Evolutionary conservation across 768 basidiomycete species (phyloP).

Genomic region (Gloeophyllum trabeum): DNA sequence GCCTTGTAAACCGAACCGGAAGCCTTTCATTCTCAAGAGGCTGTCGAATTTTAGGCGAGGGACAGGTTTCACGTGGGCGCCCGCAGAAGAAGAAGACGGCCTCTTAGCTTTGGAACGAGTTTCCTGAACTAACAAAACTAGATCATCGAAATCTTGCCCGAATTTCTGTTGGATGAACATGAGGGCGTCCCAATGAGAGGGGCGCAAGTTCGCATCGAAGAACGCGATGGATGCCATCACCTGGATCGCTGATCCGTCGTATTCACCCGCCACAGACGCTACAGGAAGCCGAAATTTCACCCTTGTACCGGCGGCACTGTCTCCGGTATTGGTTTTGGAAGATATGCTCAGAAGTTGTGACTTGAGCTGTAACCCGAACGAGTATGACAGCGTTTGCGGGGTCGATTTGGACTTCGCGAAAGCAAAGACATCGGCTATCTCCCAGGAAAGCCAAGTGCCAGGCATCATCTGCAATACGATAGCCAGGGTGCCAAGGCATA

Average conservation of each 20-base stretch:
- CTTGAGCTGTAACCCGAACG: slow-evolving; percentile 55
- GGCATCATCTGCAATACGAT: slow-evolving; percentile 77
- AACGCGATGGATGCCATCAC: slow-evolving; percentile 53
- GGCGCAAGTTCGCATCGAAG: slow-evolving; percentile 65
- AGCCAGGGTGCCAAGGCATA: slow-evolving; percentile 35
- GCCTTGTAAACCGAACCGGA: slow-evolving; percentile 71
- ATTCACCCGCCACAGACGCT: slow-evolving; percentile 48
- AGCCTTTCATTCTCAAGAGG: slow-evolving; percentile 63
- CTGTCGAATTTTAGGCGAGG: slow-evolving; percentile 29
- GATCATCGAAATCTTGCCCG: slow-evolving; percentile 79
- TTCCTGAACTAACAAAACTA: slow-evolving; percentile 55
- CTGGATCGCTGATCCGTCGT: slow-evolving; percentile 37
- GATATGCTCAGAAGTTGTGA: slow-evolving; percentile 54
- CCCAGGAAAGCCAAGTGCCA: slow-evolving; percentile 80
- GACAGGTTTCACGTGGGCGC: slow-evolving; percentile 10
- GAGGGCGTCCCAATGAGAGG: slow-evolving; percentile 75
- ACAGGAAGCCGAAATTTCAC: slow-evolving; percentile 60
- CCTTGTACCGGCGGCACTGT: slow-evolving; percentile 18
- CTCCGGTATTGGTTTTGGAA: slow-evolving; percentile 30
- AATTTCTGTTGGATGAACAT: slow-evolving; percentile 83
- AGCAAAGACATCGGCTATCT: slow-evolving; percentile 35
- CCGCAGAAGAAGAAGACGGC: slow-evolving; percentile 8
- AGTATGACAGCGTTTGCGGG: slow-evolving; percentile 18
- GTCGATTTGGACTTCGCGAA: slow-evolving; percentile 32
- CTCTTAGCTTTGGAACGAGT: slow-evolving; percentile 27